Evolutionary conservation across 257 asterid species (phyloP).

Genomic region (Solanum appendiculatum): DNA sequence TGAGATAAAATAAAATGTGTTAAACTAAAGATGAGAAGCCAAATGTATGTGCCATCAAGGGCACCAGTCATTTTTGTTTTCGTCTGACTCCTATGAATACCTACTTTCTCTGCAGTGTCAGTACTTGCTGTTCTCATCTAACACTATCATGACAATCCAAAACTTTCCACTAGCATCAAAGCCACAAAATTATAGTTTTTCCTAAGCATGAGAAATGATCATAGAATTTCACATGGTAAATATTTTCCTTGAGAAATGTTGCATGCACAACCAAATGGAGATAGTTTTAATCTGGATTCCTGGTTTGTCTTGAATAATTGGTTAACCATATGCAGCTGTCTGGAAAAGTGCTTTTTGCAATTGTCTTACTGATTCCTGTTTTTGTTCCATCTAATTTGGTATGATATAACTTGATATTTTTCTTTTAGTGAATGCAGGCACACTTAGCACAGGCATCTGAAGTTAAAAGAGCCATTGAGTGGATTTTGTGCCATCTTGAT

Average conservation of each 20-base stretch:
- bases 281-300: not conserved
- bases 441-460: slow-evolving; percentile 88
- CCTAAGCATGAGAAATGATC: not conserved
- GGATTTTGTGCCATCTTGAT: slow-evolving; percentile 86
- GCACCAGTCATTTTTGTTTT: not conserved
- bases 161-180: not conserved
- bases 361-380: not conserved
- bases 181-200: not conserved
- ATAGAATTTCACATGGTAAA: not conserved
- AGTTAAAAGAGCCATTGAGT: slow-evolving; percentile 87
- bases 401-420: slow-evolving; percentile 60
- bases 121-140: not conserved
- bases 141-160: not conserved
- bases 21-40: not conserved
- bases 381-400: slow-evolving; percentile 14
- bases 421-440: slow-evolving; percentile 97
- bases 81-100: not conserved
- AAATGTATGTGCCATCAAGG: not conserved
- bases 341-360: not conserved
- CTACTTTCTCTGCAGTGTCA: not conserved
- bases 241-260: not conserved
- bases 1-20: not conserved
- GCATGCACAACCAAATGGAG: not conserved
- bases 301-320: not conserved
- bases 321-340: not conserved